Percentiles rank a stretch among this genome's conserved stretches.
Conservation (phyloP, 2,329 filamentous ascomycete species). For the Diaporthe amygdali region DNA sequence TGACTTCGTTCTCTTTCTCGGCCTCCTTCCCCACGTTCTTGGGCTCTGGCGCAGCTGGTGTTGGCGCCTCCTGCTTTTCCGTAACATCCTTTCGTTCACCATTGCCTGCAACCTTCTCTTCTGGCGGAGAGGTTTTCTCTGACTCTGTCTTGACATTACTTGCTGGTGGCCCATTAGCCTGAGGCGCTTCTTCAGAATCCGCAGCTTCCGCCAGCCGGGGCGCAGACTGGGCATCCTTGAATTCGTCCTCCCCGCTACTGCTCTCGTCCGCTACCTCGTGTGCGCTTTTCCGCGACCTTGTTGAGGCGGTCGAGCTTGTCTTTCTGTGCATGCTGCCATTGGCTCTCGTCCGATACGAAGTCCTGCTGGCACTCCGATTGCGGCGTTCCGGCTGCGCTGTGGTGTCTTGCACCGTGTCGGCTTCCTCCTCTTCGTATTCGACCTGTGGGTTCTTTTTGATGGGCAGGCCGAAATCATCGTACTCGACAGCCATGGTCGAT, state of each 20-base stretch:
- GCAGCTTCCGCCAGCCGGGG: not conserved
- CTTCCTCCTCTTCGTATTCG: constrained; percentile 34
- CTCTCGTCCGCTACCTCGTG: constrained; percentile 29
- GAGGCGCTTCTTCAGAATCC: not conserved
- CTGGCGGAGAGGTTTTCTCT: not conserved
- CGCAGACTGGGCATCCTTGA: constrained; percentile 34
- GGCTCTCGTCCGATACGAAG: not conserved
- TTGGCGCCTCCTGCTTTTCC: not conserved
- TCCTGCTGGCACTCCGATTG: constrained; percentile 21
- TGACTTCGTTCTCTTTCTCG: not conserved
- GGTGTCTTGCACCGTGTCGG: constrained; percentile 18
- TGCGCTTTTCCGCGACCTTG: constrained; percentile 18
- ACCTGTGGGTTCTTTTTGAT: constrained; percentile 51
- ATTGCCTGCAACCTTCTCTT: not conserved
- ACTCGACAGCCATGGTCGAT: constrained; percentile 41
- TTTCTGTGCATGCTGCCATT: not conserved
- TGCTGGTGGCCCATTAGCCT: not conserved
- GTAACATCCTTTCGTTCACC: not conserved
- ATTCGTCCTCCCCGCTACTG: constrained; percentile 31
- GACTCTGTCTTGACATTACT: not conserved
- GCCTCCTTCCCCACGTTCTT: not conserved
- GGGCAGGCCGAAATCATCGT: constrained; percentile 76
- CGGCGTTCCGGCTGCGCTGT: not conserved
- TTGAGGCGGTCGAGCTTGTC: constrained; percentile 23
- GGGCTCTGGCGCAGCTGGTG: not conserved